These are phyloP conservation scores for Phytophthora sp. DNA, from an alignment of 352 stramenopile genomes.

Conservation along the genomic window DNA sequence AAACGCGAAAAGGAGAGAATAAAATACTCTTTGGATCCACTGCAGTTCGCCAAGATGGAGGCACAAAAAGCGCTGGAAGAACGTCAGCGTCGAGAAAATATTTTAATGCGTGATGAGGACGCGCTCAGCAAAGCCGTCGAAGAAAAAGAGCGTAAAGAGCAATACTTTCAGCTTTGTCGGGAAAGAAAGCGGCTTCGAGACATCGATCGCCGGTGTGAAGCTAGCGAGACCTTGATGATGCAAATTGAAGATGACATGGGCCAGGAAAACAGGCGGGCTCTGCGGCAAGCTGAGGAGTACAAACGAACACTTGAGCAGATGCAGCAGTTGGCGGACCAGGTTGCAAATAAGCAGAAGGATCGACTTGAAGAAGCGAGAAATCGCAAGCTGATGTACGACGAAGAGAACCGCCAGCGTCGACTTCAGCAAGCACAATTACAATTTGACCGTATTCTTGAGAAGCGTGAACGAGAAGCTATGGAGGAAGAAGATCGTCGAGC, in stretches of 20 bases:
- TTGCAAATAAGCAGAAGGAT: conserved; percentile 37
- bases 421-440: conserved; percentile 40
- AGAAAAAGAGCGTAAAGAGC: conserved; percentile 42
- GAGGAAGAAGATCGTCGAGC: conserved; percentile 39
- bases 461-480: conserved; percentile 57
- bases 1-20: conserved; percentile 57
- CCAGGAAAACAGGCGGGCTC: conserved; percentile 2
- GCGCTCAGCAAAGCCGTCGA: conserved; percentile 25
- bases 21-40: conserved; percentile 58
- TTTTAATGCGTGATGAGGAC: conserved; percentile 54
- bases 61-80: conserved; percentile 50
- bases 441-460: conserved; percentile 39
- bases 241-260: conserved; percentile 46
- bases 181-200: conserved; percentile 38
- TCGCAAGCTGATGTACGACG: conserved; percentile 66
- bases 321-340: conserved; percentile 43
- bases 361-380: conserved; percentile 55
- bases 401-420: conserved; percentile 62
- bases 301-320: conserved; percentile 46
- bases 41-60: conserved; percentile 56
- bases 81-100: conserved; percentile 54
- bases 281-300: conserved; percentile 39
- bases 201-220: conserved; percentile 34
- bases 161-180: conserved; percentile 49
- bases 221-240: conserved; percentile 47